A percentile compares a stretch with the other conserved stretches of the same genome.
Evolutionary conservation across 1,139 yeast genomes (phyloP).

Genomic region (Blastobotrys elegans): DNA sequence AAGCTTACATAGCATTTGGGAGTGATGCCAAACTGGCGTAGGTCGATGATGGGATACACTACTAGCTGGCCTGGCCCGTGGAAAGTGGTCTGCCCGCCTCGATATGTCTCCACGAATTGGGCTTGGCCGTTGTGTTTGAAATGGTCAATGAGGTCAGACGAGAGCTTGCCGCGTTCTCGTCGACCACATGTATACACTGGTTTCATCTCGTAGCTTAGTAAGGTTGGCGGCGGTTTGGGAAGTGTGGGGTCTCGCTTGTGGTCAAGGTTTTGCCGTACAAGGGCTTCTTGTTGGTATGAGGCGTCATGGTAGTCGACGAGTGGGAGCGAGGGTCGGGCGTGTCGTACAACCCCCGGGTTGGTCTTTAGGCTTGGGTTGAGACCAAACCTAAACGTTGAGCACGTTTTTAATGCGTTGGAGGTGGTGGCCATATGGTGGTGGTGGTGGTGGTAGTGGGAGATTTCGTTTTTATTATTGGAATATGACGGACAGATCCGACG

Average conservation of each 20-base stretch:
- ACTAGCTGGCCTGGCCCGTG: constrained; percentile 96
- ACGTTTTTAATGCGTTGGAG: too few relatives aligned
- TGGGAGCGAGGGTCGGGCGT: constrained; percentile 53
- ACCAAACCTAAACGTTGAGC: constrained; percentile 11
- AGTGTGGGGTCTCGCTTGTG: constrained; percentile 37
- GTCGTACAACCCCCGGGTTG: constrained; percentile 31
- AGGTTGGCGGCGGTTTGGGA: constrained; percentile 45
- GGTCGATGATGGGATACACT: constrained; percentile 74
- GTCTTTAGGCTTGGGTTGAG: constrained; percentile 7
- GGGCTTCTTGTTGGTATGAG: constrained; percentile 52
- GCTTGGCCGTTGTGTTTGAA: constrained; percentile 35
- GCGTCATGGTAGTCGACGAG: constrained; percentile 55
- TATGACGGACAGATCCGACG: too few relatives aligned
- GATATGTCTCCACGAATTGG: constrained; percentile 63
- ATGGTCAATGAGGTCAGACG: constrained; percentile 32
- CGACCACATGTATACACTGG: constrained; percentile 90
- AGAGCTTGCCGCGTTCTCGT: constrained; percentile 52
- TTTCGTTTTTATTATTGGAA: too few relatives aligned
- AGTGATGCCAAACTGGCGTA: constrained; percentile 55
- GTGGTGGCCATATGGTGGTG: not conserved
- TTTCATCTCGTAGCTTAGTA: constrained; percentile 74
- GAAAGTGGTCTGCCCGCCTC: constrained; percentile 98
- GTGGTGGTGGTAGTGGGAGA: too few relatives aligned
- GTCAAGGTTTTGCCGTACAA: constrained; percentile 60
- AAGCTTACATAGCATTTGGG: constrained; percentile 73